Percentiles rank a stretch among this genome's conserved stretches.
Conservation (phyloP, 169 alveolate species). For the Cryptosporidium viatorum region DNA sequence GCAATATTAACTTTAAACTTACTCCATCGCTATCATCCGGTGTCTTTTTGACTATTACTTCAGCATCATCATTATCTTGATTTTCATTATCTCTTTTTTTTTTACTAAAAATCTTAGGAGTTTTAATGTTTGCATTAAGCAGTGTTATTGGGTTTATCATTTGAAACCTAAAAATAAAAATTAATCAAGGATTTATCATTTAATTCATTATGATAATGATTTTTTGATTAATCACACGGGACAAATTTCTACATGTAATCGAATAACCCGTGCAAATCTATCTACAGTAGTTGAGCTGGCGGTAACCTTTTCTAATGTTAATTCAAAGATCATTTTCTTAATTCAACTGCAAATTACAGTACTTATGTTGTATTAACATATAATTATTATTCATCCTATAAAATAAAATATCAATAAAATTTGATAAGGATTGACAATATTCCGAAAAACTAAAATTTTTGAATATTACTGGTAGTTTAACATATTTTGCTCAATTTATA, state of each 20-base stretch:
- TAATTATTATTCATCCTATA: too few relatives aligned
- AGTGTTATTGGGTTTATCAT: conserved; percentile 40
- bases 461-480: neutral
- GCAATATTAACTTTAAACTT: conserved; percentile 7
- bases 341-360: neutral
- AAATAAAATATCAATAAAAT: too few relatives aligned
- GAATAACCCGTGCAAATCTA: neutral
- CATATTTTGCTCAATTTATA: neutral
- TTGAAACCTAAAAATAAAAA: neutral
- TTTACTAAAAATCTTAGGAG: conserved; percentile 20
- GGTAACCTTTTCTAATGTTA: neutral
- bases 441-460: too few relatives aligned
- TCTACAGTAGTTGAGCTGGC: conserved; percentile 1
- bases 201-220: neutral
- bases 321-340: neutral
- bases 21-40: neutral
- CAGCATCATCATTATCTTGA: conserved; percentile 31
- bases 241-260: neutral
- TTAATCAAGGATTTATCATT: neutral
- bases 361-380: too few relatives aligned
- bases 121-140: conserved; percentile 22
- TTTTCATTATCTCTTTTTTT: conserved; percentile 5
- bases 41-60: conserved; percentile 3
- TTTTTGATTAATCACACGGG: neutral
- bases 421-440: too few relatives aligned